Evolutionary conservation across 2,329 filamentous ascomycete species (phyloP), one percentile per base, ranked within the genome.

Genomic region (Ambrosiella xylebori): DNA sequence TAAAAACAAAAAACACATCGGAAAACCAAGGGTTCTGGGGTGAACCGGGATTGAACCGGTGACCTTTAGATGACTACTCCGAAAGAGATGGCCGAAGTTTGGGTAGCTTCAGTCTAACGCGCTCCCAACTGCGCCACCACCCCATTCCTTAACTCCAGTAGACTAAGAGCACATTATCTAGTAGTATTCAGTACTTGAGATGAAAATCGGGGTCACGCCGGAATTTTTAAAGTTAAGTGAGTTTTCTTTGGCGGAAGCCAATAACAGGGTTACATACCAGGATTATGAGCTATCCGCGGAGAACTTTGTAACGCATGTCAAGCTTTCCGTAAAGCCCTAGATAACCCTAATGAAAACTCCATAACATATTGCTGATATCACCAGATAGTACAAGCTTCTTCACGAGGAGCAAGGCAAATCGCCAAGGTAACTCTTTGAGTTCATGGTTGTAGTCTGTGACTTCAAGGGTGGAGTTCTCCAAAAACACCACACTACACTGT

Each of bases 51-150:
- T 51, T n/a, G 47, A 51, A 51, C 19, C 47, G 13, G 19, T 51
- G 47, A 51, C 19, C 47, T 51, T 51, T 51, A 51, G 47, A 51
- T 51, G 35, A 51, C 47, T 36, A 36, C 47, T 51, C 47, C 13
- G 17, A 35, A 35, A 47, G 8, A 19, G 35, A 51, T 27, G 47
- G 47, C 47, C 37, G 47, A 51, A 51, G 19, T 51, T 51, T 51
- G 9, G n/a, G 12, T 51, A 8, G 19, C 47, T 51, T 51, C 47
- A 51, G 47, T 51, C 47, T 51, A 51, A 51, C 47, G 47, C 47
- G 19, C 47, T 51, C 47, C 47, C 47, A 51, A 51, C 47, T 51
- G 47, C 47, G 47, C 47, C 47, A 51, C 19, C 47, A 51, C 19
- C 47, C 19, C 47, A 51, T 19, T 51, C 35, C 2, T 36, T 35